Evolutionary conservation across 352 stramenopile species (phyloP).

Genomic region (Globisporangium paroecandrum): DNA sequence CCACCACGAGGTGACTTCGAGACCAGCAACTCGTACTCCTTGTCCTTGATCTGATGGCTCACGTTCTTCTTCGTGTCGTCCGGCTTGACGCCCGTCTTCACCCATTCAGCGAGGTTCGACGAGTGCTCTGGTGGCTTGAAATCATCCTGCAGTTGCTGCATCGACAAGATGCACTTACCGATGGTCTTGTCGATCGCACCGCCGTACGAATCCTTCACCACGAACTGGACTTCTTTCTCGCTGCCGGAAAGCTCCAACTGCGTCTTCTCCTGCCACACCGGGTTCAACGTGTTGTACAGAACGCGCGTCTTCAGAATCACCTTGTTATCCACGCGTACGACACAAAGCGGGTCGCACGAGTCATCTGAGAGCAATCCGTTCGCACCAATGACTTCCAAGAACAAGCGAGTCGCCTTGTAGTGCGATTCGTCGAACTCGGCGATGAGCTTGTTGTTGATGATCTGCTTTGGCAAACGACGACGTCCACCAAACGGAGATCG

Average conservation of each 20-base stretch:
- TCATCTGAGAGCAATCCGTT: slow-evolving; percentile 70
- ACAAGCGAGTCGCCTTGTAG: slow-evolving; percentile 55
- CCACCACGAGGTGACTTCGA: slow-evolving; percentile 40
- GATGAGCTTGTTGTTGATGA: slow-evolving; percentile 64
- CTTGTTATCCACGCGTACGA: slow-evolving; percentile 67
- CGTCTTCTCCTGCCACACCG: slow-evolving; percentile 74
- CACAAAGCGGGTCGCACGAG: slow-evolving; percentile 75
- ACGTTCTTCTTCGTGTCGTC: slow-evolving; percentile 80
- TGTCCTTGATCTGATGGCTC: slow-evolving; percentile 72
- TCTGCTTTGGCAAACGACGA: slow-evolving; percentile 62
- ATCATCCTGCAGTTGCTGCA: slow-evolving; percentile 70
- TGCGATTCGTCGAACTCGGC: slow-evolving; percentile 59
- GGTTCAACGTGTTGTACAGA: slow-evolving; percentile 86
- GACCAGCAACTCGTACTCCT: slow-evolving; percentile 68
- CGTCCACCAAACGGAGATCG: slow-evolving; percentile 73
- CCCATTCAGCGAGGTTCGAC: slow-evolving; percentile 76
- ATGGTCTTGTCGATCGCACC: slow-evolving; percentile 75
- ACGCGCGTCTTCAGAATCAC: slow-evolving; percentile 68
- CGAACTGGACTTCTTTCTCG: slow-evolving; percentile 65
- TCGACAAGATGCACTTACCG: slow-evolving; percentile 70
- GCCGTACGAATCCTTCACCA: slow-evolving; percentile 84
- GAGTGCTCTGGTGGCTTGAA: slow-evolving; percentile 72
- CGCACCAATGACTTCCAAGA: slow-evolving; percentile 67
- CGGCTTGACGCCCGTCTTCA: slow-evolving; percentile 73
- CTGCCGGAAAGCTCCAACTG: slow-evolving; percentile 49